These are phyloP conservation scores for Wickerhamomyces sp. DNA, from an alignment of 1,139 yeast genomes.

Conservation along the genomic window DNA sequence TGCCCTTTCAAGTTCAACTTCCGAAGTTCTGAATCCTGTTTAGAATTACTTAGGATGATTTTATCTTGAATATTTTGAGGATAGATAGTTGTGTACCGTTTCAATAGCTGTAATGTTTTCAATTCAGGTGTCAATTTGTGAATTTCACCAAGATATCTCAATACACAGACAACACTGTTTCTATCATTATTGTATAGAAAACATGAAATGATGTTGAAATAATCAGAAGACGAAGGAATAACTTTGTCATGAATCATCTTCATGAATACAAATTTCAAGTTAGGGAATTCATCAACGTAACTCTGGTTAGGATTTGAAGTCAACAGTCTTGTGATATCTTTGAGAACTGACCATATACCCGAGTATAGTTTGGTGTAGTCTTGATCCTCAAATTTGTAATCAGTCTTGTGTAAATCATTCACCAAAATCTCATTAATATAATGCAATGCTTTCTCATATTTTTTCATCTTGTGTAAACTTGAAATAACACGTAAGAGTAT, in stretches of 20 bases:
- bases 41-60: background rate
- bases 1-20: slow-evolving; percentile 2
- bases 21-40: background rate
- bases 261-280: slow-evolving; percentile 16
- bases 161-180: slow-evolving; percentile 6
- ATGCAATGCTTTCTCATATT: slow-evolving; percentile 3
- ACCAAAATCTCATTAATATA: slow-evolving; percentile 11
- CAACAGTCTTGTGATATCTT: slow-evolving; percentile 3
- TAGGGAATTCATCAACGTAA: slow-evolving; percentile 7
- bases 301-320: background rate
- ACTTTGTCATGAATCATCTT: slow-evolving; percentile 21
- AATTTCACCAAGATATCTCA: slow-evolving; percentile 8
- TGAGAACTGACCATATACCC: slow-evolving; percentile 15
- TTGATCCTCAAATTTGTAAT: background rate
- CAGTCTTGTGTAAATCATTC: slow-evolving; percentile 13
- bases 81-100: slow-evolving; percentile 1
- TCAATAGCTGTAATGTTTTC: slow-evolving; percentile 1
- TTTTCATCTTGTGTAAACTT: slow-evolving; percentile 7
- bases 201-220: slow-evolving; percentile 12
- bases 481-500: slow-evolving; percentile 16
- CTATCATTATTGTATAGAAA: slow-evolving; percentile 4
- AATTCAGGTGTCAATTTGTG: slow-evolving; percentile 6
- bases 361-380: slow-evolving; percentile 14
- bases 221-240: slow-evolving; percentile 17
- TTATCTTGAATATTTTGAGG: background rate